A percentile compares a stretch with the other conserved stretches of the same genome.
phyloP scores from a whole-genome alignment of 2,329 filamentous ascomycete species.

The Hymenoscyphus repandus region DNA sequence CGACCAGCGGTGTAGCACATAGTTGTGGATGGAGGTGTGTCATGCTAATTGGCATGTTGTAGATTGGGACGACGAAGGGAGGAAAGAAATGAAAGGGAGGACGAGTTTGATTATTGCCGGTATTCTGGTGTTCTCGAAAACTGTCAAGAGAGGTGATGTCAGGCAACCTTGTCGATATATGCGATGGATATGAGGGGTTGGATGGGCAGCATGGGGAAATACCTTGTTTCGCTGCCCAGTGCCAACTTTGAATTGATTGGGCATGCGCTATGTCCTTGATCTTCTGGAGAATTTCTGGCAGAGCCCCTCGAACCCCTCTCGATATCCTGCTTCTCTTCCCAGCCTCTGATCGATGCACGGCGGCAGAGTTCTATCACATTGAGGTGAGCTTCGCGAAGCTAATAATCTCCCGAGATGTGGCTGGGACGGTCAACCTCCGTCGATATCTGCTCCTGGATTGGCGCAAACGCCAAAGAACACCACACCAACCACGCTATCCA shows the following conservation, averaged over 20 bases:
- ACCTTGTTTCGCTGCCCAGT: background rate
- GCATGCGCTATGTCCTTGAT: no score
- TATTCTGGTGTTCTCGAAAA: no score
- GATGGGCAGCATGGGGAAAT: background rate
- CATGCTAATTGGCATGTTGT: no score
- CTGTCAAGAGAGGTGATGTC: no score
- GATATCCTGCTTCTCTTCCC: background rate
- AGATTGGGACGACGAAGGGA: no score
- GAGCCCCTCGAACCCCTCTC: background rate
- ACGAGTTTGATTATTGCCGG: no score
- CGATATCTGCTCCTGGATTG: background rate
- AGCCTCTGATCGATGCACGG: constrained; percentile 6
- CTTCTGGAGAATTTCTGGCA: background rate
- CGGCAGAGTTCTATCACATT: background rate
- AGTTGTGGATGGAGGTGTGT: no score
- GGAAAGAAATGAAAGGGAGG: no score
- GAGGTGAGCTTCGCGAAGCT: no score
- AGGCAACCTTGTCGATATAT: no score
- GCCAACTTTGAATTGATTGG: background rate
- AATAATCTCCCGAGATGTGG: background rate
- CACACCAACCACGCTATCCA: background rate
- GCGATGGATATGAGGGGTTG: background rate
- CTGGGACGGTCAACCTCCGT: background rate
- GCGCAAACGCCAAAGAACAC: background rate
- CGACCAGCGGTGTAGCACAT: background rate